Evolutionary conservation across 176 grass and related monocot species (phyloP), one percentile per base, ranked within the genome.

Genomic region (Oryza brachyantha): DNA sequence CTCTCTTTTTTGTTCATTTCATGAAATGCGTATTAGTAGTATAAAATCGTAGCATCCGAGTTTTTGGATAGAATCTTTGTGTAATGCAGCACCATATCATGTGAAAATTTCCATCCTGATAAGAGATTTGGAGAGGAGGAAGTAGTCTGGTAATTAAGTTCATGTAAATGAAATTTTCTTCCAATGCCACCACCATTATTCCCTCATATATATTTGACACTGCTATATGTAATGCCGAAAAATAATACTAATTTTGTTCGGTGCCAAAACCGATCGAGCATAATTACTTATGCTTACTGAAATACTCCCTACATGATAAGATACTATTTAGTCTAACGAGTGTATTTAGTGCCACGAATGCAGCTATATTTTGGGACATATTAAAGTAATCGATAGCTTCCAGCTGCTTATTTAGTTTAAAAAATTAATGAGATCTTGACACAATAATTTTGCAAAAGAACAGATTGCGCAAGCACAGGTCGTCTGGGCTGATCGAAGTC

Each of bases 21-120:
- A 32, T 2, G 7, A 25, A 63, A 29, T 78, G 67, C 45, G 8
- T 52, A n/a, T n/a, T 61, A 72, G 17, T 43, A 67, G 57, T 29
- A 83, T 65, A n/a, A n/a, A n/a, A 45, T 78, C 24, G 73, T 77
- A 87, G 66, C 67, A 72, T 43, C 54, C 10, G 29, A 58, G 14
- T 68, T 78, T 82, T 73, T 83, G 42, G 66, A 45, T 72, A 22
- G 10, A 60, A 66, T 31, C 13, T 13, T 13, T 14, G 16, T 61
- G 84, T 50, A 76, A 82, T 82, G 73, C 34, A 43, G 84, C 16
- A 64, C 6, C 8, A 25, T 22, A 81, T 21, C 37, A 19, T 76
- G 72, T 54, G 70, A 74, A 73, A 67, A 62, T 62, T 62, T 14
- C 12, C 73, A 48, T 12, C 61, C 13, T 10, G 17, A 17, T 38